Base-by-base conservation (phyloP, 208 protist genomes). In the Phytomonas sp. region DNA sequence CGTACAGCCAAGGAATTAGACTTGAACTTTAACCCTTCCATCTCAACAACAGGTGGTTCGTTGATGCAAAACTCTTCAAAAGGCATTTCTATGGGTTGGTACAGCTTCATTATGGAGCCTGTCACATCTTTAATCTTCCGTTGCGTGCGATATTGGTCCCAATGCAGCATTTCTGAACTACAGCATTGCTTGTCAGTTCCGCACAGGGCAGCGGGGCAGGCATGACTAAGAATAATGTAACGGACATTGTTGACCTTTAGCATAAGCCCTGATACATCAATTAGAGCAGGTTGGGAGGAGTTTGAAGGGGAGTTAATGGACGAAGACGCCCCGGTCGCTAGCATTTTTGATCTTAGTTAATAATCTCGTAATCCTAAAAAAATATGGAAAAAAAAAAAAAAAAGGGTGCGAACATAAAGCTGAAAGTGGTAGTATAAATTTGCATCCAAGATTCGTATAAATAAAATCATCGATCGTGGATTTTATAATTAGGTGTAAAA, bases 111-210 rank as follows among this genome's bases (percentile, higher is more conserved):
- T 80, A 91, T 84, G 0, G 70, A 66, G 6, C 67, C 73, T 7
- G 78, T 89, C 26, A 82, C 80, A 64, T 88, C 84, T 60, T 81
- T 74, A 49, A 89, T 76, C 31, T 71, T 75, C 36, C 52, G 74
- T 14, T 56, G 36, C 31, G 69, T 36, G 11, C 78, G 66, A 66
- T 87, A 88, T 45, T 93, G 83, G 64, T 93, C 88, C 86, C 88
- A 93, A 75, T 91, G 85, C 32, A 90, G 68, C 88, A 94, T 94
- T 68, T 93, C 84, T 19, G 77, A 76, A 52, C 71, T 91, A 29
- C 79, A 64, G 10, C 52, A 29, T 60, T 75, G 77, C 60, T 73
- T 67, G 19, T 52, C 63, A 64, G 75, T 69, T 2, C 62, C 72
- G 29, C 23, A 60, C 1, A 65, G 16, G 36, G 33, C 8, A 36